These are phyloP conservation scores for Alternaria triticina DNA, from an alignment of 2,329 filamentous ascomycete genomes.

Conservation along the genomic window DNA sequence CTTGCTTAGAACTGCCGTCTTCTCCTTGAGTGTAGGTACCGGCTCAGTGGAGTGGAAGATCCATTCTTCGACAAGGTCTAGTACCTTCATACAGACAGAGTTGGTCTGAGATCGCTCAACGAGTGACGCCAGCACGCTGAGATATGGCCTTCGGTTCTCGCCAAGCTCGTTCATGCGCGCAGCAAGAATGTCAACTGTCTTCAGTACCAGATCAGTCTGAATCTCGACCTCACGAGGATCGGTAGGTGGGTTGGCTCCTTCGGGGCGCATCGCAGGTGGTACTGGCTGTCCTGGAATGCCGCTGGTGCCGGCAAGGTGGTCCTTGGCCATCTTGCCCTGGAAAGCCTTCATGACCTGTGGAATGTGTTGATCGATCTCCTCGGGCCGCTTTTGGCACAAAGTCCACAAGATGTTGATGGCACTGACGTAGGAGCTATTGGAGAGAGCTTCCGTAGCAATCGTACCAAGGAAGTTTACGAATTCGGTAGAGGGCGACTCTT, in stretches of 20 bases:
- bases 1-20: conserved; percentile 98
- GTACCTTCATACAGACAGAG: conserved; percentile 86
- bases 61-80: conserved; percentile 94
- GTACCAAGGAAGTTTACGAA: conserved; percentile 83
- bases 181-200: conserved; percentile 91
- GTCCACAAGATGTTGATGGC: conserved; percentile 95
- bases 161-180: conserved; percentile 90
- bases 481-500: conserved; percentile 78
- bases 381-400: conserved; percentile 80
- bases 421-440: conserved; percentile 79
- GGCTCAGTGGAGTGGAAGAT: conserved; percentile 94
- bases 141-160: conserved; percentile 88
- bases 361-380: conserved; percentile 89
- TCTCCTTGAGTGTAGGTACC: conserved; percentile 97
- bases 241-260: conserved; percentile 65
- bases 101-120: conserved; percentile 94
- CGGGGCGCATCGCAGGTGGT: conserved; percentile 55
- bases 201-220: conserved; percentile 90
- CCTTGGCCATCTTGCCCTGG: conserved; percentile 87
- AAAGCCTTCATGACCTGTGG: conserved; percentile 89
- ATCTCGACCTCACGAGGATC: conserved; percentile 81
- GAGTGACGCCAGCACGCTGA: conserved; percentile 91
- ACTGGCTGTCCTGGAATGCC: conserved; percentile 45
- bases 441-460: conserved; percentile 87
- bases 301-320: conserved; percentile 77